phyloP scores from a whole-genome alignment of 1,284 basidiomycete genomes.

The Coriolopsis trogii region DNA sequence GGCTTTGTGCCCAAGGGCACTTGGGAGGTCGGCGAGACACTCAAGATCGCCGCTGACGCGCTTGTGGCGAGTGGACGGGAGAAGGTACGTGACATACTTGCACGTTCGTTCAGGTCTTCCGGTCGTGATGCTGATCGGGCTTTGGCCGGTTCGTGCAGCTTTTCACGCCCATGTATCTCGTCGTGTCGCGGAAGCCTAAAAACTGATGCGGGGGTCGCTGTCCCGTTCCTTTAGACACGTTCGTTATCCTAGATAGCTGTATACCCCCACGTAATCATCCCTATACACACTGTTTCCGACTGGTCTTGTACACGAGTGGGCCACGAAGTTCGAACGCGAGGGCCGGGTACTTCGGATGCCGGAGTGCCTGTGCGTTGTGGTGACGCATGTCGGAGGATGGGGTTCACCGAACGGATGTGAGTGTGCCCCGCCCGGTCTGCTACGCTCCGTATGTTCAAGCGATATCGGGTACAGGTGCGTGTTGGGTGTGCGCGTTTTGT shows the following conservation, averaged over 20 bases:
- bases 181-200: conserved; percentile 66
- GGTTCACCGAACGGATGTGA: conserved; percentile 3
- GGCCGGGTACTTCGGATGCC: background rate
- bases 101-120: background rate
- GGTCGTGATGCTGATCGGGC: conserved; percentile 9
- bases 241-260: conserved; percentile 16
- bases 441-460: conserved; percentile 1
- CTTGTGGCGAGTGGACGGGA: conserved; percentile 85
- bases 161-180: conserved; percentile 83
- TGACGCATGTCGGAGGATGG: background rate
- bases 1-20: conserved; percentile 93
- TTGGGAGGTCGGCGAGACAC: conserved; percentile 85
- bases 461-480: background rate
- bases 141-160: conserved; percentile 46
- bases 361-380: background rate
- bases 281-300: background rate
- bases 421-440: background rate
- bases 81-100: conserved; percentile 62
- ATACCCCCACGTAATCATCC: conserved; percentile 23
- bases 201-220: conserved; percentile 17
- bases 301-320: conserved; percentile 13
- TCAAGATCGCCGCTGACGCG: conserved; percentile 83
- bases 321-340: too few species aligned
- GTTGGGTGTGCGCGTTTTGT: background rate
- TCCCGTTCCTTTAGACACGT: conserved; percentile 2